Percentiles rank a stretch among this genome's conserved stretches.
phyloP scores from a whole-genome alignment of 768 basidiomycete species.

The Serendipita vermifera region DNA sequence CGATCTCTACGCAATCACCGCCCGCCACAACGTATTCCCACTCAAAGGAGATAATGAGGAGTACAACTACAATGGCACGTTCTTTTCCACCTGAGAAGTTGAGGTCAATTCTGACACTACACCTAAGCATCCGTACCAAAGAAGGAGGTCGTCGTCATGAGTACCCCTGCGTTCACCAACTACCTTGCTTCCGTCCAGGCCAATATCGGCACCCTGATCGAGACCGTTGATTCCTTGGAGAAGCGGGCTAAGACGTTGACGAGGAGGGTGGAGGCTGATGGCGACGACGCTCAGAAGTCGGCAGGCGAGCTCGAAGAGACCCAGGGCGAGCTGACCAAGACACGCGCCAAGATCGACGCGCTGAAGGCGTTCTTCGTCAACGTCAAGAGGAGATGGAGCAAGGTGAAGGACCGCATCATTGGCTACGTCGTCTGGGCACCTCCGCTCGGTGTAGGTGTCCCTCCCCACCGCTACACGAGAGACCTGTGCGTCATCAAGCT shows the following conservation, averaged over 20 bases:
- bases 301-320: conserved; percentile 14
- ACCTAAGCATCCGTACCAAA: conserved; percentile 21
- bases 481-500: conserved; percentile 32
- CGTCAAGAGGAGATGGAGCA: conserved; percentile 18
- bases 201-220: conserved; percentile 17
- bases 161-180: conserved; percentile 18
- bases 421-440: conserved; percentile 22
- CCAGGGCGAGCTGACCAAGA: conserved; percentile 17
- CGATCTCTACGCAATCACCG: conserved; percentile 14
- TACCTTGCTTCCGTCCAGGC: conserved; percentile 20
- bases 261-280: conserved; percentile 14
- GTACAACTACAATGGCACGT: conserved; percentile 24
- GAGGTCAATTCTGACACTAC: conserved; percentile 23
- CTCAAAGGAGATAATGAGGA: conserved; percentile 18
- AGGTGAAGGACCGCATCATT: conserved; percentile 20
- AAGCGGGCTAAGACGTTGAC: conserved; percentile 14
- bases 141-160: conserved; percentile 28
- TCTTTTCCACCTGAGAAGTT: conserved; percentile 20
- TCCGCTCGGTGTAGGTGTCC: conserved; percentile 16
- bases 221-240: conserved; percentile 16
- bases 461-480: conserved; percentile 20
- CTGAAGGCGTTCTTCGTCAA: conserved; percentile 23
- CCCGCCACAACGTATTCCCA: conserved; percentile 15
- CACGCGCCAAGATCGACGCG: conserved; percentile 18
- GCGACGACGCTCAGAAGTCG: conserved; percentile 14